A percentile compares a stretch with the other conserved stretches of the same genome.
Conservation (phyloP, 441 rosid species). For the Mallotus repandus region DNA sequence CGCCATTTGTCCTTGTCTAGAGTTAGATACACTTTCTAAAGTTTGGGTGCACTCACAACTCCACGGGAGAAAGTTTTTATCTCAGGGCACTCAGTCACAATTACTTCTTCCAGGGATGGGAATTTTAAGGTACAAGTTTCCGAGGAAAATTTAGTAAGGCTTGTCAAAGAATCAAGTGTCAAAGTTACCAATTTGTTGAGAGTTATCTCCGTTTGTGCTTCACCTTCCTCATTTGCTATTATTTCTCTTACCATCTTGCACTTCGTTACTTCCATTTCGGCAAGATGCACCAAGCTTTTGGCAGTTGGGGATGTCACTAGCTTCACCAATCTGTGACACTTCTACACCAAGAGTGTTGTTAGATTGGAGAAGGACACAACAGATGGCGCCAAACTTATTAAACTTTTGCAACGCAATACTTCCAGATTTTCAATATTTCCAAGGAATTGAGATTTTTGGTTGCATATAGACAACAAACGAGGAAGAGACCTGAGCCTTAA, state of each 20-base stretch:
- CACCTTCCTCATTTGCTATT: slow-evolving; percentile 4
- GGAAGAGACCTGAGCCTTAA: neutral
- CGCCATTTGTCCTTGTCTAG: neutral
- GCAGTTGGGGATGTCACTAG: slow-evolving; percentile 21
- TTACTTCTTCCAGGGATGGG: slow-evolving; percentile 6
- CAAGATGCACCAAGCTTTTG: slow-evolving; percentile 11
- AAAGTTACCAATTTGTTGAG: slow-evolving; percentile 13
- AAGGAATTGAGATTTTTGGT: slow-evolving; percentile 1
- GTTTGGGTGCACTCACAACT: neutral
- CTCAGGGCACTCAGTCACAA: slow-evolving; percentile 20
- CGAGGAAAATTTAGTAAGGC: slow-evolving; percentile 24
- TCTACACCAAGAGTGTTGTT: neutral
- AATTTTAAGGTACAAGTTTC: slow-evolving; percentile 13
- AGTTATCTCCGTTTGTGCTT: neutral
- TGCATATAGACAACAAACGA: slow-evolving; percentile 8
- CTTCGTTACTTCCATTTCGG: neutral
- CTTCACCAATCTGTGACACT: slow-evolving; percentile 13
- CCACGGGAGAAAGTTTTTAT: slow-evolving; percentile 19
- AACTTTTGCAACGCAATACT: neutral
- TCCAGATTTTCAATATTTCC: neutral
- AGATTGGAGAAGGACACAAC: slow-evolving; percentile 6
- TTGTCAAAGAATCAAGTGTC: slow-evolving; percentile 10
- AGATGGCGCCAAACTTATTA: slow-evolving; percentile 14
- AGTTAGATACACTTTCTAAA: neutral
- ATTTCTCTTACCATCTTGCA: slow-evolving; percentile 9